Conservation (phyloP, 139 green algal species). For the Chlorella sp. region DNA sequence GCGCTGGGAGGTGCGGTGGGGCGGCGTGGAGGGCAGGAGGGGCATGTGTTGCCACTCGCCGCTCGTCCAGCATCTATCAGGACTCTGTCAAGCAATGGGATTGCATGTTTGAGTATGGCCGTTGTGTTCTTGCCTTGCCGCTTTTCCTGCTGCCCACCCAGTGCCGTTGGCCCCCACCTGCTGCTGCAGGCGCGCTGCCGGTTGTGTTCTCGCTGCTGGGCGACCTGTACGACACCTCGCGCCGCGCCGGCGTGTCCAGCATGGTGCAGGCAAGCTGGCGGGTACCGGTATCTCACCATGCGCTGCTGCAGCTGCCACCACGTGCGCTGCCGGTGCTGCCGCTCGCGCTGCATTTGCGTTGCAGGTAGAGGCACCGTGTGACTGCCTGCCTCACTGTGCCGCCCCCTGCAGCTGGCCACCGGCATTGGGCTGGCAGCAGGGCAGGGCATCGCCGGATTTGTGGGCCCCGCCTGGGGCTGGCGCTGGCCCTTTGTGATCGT, state of each 20-base stretch:
- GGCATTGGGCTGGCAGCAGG: slow-evolving; percentile 74
- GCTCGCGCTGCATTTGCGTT: too few species aligned
- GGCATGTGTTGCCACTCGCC: too few species aligned
- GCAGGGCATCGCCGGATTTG: slow-evolving; percentile 72
- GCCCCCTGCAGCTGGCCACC: slow-evolving; percentile 36
- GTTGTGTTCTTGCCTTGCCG: too few species aligned
- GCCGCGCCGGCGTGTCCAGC: slow-evolving; percentile 47
- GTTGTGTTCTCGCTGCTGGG: slow-evolving; percentile 84
- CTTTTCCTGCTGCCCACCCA: not conserved
- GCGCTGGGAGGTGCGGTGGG: slow-evolving; percentile 69
- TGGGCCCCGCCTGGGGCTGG: slow-evolving; percentile 81
- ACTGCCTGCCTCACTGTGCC: slow-evolving; percentile 33
- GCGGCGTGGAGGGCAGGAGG: not conserved
- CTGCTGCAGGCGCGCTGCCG: slow-evolving; percentile 64
- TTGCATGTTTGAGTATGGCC: too few species aligned
- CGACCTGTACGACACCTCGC: slow-evolving; percentile 72
- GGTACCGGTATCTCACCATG: too few species aligned
- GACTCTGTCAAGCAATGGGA: too few species aligned
- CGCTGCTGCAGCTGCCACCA: not conserved
- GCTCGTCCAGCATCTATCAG: too few species aligned
- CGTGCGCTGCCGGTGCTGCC: too few species aligned
- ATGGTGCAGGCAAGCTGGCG: slow-evolving; percentile 17
- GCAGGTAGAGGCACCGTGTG: too few species aligned
- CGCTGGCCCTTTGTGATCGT: slow-evolving; percentile 88
- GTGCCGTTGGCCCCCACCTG: not conserved